Evolutionary conservation across 2,329 filamentous ascomycete genomes (phyloP), one percentile per base, ranked within the genome.

Genomic region (Dactylellina sp.): DNA sequence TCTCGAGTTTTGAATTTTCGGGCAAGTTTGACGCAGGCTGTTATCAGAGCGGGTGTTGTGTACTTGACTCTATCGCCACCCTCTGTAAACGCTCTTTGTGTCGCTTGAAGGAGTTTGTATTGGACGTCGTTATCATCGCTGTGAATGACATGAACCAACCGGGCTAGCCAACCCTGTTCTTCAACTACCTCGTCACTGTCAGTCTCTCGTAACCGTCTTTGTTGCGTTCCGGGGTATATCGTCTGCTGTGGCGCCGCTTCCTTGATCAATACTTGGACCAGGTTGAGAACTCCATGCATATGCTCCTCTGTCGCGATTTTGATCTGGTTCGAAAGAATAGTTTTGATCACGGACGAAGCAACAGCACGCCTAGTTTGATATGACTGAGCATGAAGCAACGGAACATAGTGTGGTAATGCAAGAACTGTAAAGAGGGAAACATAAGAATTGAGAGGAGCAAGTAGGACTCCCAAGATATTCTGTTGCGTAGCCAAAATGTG

Each of bases 131-230:
- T 98, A 80, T 96, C 88, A 37, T 91, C 85, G 47, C 88, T 91
- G 66, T 92, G 86, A 59, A 99, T 87, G 64, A 97, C 84, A 82
- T 99, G 95, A 16, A 97, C 89, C 79, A 99, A 89, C 78, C 95
- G 87, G 37, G 95, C 95, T 61, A 99, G 85, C 93, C 93, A 97
- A 57, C 95, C 95, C 84, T 99, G 95, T 82, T 99, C 95, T 82
- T 99, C 94, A 79, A 98, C 89, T 0, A 94, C 98, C 83, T 99
- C 96, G 75, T 99, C 95, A 0, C 95, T 98, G 83, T 99, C 96
- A 50, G 87, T 84, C 18, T 88, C 87, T 75, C 92, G 89, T 12
- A 76, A 57, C 46, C 77, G 75, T 44, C 77, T 65, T 79, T 94
- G 91, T 4, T 90, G 88, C 40, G 90, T 88, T 2, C 92, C 91